Evolutionary conservation across 2,329 filamentous ascomycete species (phyloP).

Genomic region (Cryphonectria nitschkei): DNA sequence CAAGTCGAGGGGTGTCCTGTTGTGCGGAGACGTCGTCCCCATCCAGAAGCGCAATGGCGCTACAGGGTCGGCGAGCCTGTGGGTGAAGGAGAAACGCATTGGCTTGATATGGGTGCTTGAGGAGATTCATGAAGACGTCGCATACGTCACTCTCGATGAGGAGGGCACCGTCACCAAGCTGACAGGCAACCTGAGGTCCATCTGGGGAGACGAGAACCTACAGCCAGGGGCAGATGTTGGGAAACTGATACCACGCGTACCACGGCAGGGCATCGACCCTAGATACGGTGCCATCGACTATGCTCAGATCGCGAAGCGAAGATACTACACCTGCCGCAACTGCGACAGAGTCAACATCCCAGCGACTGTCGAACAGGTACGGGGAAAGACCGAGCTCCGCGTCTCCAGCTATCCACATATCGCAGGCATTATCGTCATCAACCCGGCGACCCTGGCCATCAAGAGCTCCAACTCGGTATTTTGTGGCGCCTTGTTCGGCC

Average conservation of each 20-base stretch:
- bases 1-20: constrained; percentile 73
- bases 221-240: constrained; percentile 74
- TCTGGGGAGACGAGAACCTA: constrained; percentile 78
- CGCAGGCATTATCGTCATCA: constrained; percentile 91
- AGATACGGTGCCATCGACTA: constrained; percentile 78
- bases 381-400: constrained; percentile 71
- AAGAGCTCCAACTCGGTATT: constrained; percentile 96
- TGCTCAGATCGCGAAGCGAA: constrained; percentile 70
- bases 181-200: constrained; percentile 76
- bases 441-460: constrained; percentile 76
- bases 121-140: constrained; percentile 94
- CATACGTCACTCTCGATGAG: constrained; percentile 75
- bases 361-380: constrained; percentile 75
- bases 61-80: constrained; percentile 89
- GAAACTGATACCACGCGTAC: constrained; percentile 79
- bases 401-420: constrained; percentile 97
- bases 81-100: constrained; percentile 96
- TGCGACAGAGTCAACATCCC: constrained; percentile 80
- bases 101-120: constrained; percentile 97
- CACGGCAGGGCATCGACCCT: constrained; percentile 72
- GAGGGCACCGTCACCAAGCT: constrained; percentile 73
- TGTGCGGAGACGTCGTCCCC: constrained; percentile 97
- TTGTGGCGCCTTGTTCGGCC: constrained; percentile 87
- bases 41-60: constrained; percentile 95
- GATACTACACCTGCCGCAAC: constrained; percentile 85